Evolutionary conservation across 495 filamentous ascomycete genomes (phyloP), one percentile per base, ranked within the genome.

Genomic region (Hypoxylon intermedium): DNA sequence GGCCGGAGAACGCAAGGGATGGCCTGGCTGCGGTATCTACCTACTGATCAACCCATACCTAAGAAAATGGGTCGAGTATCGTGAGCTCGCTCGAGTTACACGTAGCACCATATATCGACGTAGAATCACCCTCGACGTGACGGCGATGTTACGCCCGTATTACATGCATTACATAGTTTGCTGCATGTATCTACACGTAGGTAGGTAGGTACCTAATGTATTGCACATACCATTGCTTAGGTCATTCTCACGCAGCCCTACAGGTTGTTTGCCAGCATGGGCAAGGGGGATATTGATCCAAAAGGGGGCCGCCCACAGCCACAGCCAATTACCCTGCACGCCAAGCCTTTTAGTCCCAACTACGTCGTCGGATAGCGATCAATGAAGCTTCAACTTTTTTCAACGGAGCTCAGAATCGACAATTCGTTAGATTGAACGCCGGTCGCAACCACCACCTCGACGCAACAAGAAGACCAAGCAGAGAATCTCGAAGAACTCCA

Each of bases 341-440:
- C 45, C 21, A 30, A 40, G 5, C 26, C 34, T 37, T 47, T 53
- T 47, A 33, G 30, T 11, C 11, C 20, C 15, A 9, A 9, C 30
- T 30, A 28, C 20, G 26, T 38, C 30, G 31, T 41, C 15, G 30
- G 20, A 18, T 46, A n/a, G 41, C 24, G 24, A 52, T 62, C 38
- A 6, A 46, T 33, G 46, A 57, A 63, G 59, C 52, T 53, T 57
- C 53, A 56, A 52, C 52, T 63, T 63, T 60, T 62, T 53, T 34
- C 24, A 47, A 52, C 24, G n/a, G 21, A 33, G 47, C 18, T 38
- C 31, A 21, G 16, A 46, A 12, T 16, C 16, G 37, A 43, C 18
- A 46, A 28, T 6, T 30, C 13, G 30, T n/a, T 15, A 23, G 24
- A 37, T 9, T 15, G 37, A n/a, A 34, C 45, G 6, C 31, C 52